Conservation (phyloP, 371 early-diverging fungal genomes). For the Mucor racemosus region DNA sequence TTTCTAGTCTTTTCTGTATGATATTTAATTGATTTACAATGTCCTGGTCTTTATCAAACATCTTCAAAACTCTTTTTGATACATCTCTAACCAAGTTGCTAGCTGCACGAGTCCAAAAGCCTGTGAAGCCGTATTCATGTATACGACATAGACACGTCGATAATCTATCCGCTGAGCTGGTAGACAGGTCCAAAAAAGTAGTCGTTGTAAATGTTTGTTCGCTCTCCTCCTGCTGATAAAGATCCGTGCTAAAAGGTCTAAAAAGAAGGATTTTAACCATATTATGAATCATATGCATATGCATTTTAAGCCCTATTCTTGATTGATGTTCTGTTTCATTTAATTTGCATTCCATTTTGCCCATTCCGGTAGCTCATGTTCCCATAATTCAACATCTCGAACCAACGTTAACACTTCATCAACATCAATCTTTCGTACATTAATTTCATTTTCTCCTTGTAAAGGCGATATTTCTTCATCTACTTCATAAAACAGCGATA, state of each 20-base stretch:
- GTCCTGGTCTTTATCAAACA: conserved; percentile 48
- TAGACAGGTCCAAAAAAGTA: conserved; percentile 50
- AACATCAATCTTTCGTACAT: conserved; percentile 46
- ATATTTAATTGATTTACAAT: conserved; percentile 20
- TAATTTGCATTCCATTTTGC: conserved; percentile 27
- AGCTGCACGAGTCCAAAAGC: conserved; percentile 29
- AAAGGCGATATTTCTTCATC: conserved; percentile 4
- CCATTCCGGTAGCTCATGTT: conserved; percentile 40
- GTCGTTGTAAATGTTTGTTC: conserved; percentile 50
- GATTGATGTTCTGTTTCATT: neutral
- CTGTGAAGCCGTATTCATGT: neutral
- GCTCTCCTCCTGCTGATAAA: conserved; percentile 1
- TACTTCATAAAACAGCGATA: conserved; percentile 28
- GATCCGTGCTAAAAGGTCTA: conserved; percentile 42
- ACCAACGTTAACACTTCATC: conserved; percentile 48
- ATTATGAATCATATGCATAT: conserved; percentile 45
- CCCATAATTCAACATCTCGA: conserved; percentile 48
- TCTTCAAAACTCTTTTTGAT: conserved; percentile 22
- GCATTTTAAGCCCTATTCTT: conserved; percentile 16
- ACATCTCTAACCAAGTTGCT: conserved; percentile 35
- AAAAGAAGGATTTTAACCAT: conserved; percentile 43
- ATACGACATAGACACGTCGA: conserved; percentile 23
- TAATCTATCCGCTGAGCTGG: conserved; percentile 34
- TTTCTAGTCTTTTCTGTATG: conserved; percentile 14
- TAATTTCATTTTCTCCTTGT: conserved; percentile 3